Percentiles rank a stretch among this genome's conserved stretches.
Evolutionary conservation across 2,329 filamentous ascomycete genomes (phyloP).

Genomic region (Fusarium xylarioides): DNA sequence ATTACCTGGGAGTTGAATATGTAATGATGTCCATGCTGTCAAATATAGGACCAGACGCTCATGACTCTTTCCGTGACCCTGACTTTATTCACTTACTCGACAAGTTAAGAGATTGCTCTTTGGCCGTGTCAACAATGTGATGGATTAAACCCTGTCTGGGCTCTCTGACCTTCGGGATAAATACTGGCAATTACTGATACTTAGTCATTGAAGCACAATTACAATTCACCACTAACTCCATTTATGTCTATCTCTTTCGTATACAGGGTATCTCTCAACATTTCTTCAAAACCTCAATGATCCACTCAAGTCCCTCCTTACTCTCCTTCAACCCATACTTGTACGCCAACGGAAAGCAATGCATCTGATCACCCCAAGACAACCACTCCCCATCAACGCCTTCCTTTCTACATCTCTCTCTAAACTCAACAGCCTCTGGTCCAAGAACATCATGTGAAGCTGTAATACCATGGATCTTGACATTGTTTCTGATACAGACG

Average conservation of each 20-base stretch:
- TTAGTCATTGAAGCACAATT: fast-evolving
- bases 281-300: slow-evolving; percentile 21
- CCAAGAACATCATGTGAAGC: slow-evolving; percentile 62
- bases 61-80: too few relatives aligned
- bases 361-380: slow-evolving; percentile 68
- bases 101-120: fast-evolving
- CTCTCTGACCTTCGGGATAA: fast-evolving
- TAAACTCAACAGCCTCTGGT: slow-evolving; percentile 60
- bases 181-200: too few relatives aligned
- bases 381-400: slow-evolving; percentile 63
- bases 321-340: slow-evolving; percentile 59
- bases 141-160: fast-evolving
- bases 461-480: slow-evolving; percentile 62
- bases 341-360: slow-evolving; percentile 64
- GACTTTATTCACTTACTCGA: too few relatives aligned
- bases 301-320: slow-evolving; percentile 37
- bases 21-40: too few relatives aligned
- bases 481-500: slow-evolving; percentile 40
- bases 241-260: neutral
- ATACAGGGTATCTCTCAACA: neutral
- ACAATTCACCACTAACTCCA: neutral
- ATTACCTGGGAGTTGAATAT: too few relatives aligned
- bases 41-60: too few relatives aligned
- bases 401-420: slow-evolving; percentile 54
- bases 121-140: fast-evolving